Evolutionary conservation across 2,329 filamentous ascomycete species (phyloP).

Genomic region (Fusarium odoratissimum): DNA sequence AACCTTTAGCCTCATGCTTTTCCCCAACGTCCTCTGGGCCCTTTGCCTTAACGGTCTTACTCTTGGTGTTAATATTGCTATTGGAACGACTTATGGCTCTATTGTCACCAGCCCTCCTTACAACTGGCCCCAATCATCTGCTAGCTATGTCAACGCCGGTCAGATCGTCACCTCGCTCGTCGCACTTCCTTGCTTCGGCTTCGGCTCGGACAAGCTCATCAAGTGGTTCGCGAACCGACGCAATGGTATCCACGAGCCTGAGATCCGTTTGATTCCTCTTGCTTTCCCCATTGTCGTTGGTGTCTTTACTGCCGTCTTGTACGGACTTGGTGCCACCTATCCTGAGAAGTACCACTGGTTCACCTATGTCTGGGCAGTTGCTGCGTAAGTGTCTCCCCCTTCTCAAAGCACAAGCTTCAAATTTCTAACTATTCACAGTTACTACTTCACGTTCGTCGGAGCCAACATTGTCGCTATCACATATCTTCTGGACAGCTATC

Average conservation of each 20-base stretch:
- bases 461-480: conserved; percentile 40
- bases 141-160: conserved; percentile 37
- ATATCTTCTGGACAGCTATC: conserved; percentile 39
- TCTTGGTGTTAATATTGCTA: conserved; percentile 38
- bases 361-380: conserved; percentile 17
- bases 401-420: not conserved
- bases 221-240: conserved; percentile 36
- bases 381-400: not conserved
- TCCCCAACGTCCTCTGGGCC: conserved; percentile 40
- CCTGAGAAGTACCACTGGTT: conserved; percentile 27
- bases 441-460: conserved; percentile 23
- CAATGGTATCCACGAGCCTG: conserved; percentile 36
- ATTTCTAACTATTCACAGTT: not conserved
- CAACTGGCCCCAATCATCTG: conserved; percentile 34
- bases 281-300: conserved; percentile 35
- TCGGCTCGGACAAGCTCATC: conserved; percentile 37
- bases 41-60: conserved; percentile 37
- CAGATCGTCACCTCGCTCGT: conserved; percentile 37
- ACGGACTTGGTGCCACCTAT: conserved; percentile 3
- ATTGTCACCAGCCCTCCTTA: conserved; percentile 35
- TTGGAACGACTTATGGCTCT: conserved; percentile 36
- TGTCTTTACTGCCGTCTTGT: conserved; percentile 16
- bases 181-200: conserved; percentile 33
- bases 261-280: conserved; percentile 35
- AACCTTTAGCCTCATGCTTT: conserved; percentile 37